Base-by-base conservation (phyloP, 2,329 filamentous ascomycete species). In the Trichoderma afroharzianum region DNA sequence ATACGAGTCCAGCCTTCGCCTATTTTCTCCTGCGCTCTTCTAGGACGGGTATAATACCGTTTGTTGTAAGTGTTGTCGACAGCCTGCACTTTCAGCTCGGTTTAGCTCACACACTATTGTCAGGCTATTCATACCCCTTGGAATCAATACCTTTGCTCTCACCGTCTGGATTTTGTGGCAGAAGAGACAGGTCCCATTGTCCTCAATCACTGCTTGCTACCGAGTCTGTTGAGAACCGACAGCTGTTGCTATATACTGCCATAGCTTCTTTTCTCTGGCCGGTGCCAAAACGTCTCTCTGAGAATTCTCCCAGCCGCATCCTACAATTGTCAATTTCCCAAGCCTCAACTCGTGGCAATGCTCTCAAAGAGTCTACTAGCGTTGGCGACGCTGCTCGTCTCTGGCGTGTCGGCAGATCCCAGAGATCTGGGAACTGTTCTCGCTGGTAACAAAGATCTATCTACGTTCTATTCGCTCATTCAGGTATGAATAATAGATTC, bases 381-480 rank as follows among this genome's bases (percentile, higher is more conserved):
- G 61, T 21, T 79, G 12, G 74, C 72, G 76, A 66, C 78, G 73
- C 36, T 78, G 12, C 33, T 75, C 4, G 66, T 63, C 30, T 67
- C 75, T 12, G 71, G 39, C 36, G 73, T 75, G 5, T 75, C 75
- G 21, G 73, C 75, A 12, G 74, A 76, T 8, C 73, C 73, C 3
- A 72, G 78, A 32, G 82, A 84, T 72, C 74, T 86, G 59, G 83
- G 82, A 2, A 78, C 77, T 8, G 78, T 85, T 26, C 74, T 86
- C 14, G 76, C 79, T 6, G 77, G 75, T 4, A 79, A 84, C 63
- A 77, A 78, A 69, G 83, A 85, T 63, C 78, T 86, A 47, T 82
- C 80, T 9, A 85, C 80, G 2, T 86, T 82, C 73, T 82, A 83
- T 73, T 77, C 79, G 21, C 76, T 86, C 63, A 81, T 86, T 73